Base-by-base conservation (phyloP, 352 stramenopile species). In the Phytophthora citrophthora region DNA sequence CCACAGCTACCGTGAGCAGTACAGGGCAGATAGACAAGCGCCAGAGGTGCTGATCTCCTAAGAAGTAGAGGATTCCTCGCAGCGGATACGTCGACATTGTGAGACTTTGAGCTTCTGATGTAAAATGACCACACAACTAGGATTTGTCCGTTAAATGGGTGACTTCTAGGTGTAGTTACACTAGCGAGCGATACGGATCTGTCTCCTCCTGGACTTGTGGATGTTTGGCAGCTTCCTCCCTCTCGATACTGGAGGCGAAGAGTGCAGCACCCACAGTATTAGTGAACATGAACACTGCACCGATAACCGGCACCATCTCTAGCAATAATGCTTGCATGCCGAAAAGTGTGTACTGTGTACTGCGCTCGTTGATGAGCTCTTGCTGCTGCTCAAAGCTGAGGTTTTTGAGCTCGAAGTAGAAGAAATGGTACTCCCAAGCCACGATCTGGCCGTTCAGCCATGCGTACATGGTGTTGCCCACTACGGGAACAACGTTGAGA, bases 321-420 rank as follows among this genome's bases (percentile, higher is more conserved):
- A 88, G 60, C 46, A 83, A 70, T 51, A 88, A 64, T 24, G 70
- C 73, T 41, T 86, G 77, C 73, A 84, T 84, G 18, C 80, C 80
- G 32, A 88, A 88, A 20, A 68, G 64, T 5, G 48, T 68, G 61
- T 86, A 89, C 49, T 86, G 64, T 20, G 72, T 40, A 24, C 65
- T 70, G 54, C 66, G 70, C 20, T 72, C 54, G 29, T 84, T 48
- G 10, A 89, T 68, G 27, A 85, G 61, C 5, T 53, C 61, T 59
- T 81, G 71, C 44, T 89, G 80, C 52, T 87, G 65, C 10, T 70
- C 66, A 52, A 85, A 84, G 10, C 31, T 54, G 48, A 70, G 76
- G 29, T 74, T 74, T 41, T 79, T 83, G 54, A 86, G 72, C 59
- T 86, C 77, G 59, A 89, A 87, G 54, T 86, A 89, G 69, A 80